Percentiles rank a stretch among this genome's conserved stretches.
Conservation (phyloP, 371 early-diverging fungal species). For the Saksenaea vasiformis region DNA sequence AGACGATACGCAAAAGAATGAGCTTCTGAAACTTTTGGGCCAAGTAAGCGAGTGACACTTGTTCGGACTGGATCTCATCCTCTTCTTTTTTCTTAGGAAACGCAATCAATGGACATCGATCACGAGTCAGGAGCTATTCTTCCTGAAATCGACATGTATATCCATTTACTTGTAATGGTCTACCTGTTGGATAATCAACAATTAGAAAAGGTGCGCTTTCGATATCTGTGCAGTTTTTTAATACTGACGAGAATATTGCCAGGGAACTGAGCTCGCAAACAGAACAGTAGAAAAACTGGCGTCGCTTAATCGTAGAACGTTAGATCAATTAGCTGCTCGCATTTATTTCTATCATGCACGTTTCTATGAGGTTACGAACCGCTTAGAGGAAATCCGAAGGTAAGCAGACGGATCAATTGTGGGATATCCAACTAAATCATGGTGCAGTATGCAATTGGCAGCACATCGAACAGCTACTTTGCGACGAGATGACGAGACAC, state of each 20-base stretch:
- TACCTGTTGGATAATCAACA: slow-evolving; percentile 82
- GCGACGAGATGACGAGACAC: slow-evolving; percentile 83
- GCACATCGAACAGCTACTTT: slow-evolving; percentile 91
- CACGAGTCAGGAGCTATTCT: slow-evolving; percentile 37
- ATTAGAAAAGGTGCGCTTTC: slow-evolving; percentile 59
- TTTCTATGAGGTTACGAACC: slow-evolving; percentile 77
- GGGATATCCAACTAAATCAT: neutral
- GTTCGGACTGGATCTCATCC: neutral
- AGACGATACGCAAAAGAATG: slow-evolving; percentile 36
- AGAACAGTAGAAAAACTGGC: slow-evolving; percentile 63
- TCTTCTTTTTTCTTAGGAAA: slow-evolving; percentile 8
- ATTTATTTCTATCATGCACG: slow-evolving; percentile 93
- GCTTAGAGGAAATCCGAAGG: slow-evolving; percentile 79
- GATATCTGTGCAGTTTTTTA: neutral
- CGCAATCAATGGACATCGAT: slow-evolving; percentile 32
- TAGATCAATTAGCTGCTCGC: slow-evolving; percentile 89
- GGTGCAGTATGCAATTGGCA: slow-evolving; percentile 67
- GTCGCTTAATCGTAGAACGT: slow-evolving; percentile 80
- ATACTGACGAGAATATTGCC: neutral
- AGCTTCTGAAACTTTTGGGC: slow-evolving; percentile 39
- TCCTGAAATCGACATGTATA: slow-evolving; percentile 90
- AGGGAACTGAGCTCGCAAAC: slow-evolving; percentile 52
- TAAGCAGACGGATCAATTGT: slow-evolving; percentile 29
- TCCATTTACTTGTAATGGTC: slow-evolving; percentile 78
- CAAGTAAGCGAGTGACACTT: slow-evolving; percentile 27